Percentiles rank a stretch among this genome's conserved stretches.
These are phyloP conservation scores for Rhodotorula toruloides DNA, from an alignment of 768 basidiomycete genomes.

Conservation along the genomic window DNA sequence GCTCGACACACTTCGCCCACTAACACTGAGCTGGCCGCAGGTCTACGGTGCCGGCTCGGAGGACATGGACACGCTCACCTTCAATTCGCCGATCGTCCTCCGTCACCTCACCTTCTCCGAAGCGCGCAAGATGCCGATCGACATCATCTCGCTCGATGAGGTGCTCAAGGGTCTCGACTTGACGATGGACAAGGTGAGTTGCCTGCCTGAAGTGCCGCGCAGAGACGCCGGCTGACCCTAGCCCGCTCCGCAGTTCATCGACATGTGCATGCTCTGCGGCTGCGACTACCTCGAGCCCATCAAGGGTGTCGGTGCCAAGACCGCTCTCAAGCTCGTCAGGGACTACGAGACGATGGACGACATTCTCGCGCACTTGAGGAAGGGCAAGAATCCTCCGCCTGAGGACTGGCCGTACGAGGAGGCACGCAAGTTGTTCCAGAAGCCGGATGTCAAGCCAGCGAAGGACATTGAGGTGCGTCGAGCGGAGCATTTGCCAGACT, in stretches of 20 bases:
- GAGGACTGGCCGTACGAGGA: conserved; percentile 97
- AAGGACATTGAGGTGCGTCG: conserved; percentile 70
- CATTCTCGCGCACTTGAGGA: conserved; percentile 62
- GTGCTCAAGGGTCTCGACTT: conserved; percentile 85
- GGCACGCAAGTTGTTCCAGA: conserved; percentile 81
- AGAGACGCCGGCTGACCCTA: background rate
- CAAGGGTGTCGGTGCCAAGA: conserved; percentile 91
- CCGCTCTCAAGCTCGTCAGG: conserved; percentile 81
- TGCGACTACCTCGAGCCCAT: conserved; percentile 99
- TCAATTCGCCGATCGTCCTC: conserved; percentile 80
- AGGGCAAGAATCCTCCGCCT: conserved; percentile 64
- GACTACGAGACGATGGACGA: conserved; percentile 68
- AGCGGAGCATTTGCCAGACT: background rate
- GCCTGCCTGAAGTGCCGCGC: background rate
- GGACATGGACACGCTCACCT: conserved; percentile 99
- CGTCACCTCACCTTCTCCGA: conserved; percentile 97
- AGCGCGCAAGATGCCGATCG: conserved; percentile 93
- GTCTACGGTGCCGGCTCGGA: conserved; percentile 97
- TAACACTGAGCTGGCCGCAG: conserved; percentile 47
- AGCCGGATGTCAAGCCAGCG: conserved; percentile 82
- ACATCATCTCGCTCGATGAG: conserved; percentile 74
- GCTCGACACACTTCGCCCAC: background rate
- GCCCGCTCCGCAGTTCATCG: conserved; percentile 65
- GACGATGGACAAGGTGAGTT: conserved; percentile 75
- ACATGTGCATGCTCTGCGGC: conserved; percentile 90